Evolutionary conservation across 495 filamentous ascomycete species (phyloP), one percentile per base, ranked within the genome.

Genomic region (Trichocladium uniseriatum): DNA sequence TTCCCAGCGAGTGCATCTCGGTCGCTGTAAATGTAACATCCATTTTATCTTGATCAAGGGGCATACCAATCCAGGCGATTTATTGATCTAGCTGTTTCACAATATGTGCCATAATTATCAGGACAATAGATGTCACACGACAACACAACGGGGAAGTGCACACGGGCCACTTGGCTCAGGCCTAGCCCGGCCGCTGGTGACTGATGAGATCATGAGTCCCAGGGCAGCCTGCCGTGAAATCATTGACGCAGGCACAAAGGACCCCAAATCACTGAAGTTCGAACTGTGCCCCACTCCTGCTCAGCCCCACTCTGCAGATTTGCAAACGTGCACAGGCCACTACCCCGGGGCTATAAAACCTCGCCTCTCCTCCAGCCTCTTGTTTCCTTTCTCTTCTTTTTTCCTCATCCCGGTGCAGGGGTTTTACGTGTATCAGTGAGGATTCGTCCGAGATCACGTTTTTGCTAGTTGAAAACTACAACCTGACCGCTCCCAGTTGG

Each of bases 401-500:
- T 56, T 56, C 8, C 55, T 46, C 55, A 66, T 69, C 65, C 57
- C 32, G 62, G 65, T 68, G 67, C 67, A 68, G 57, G 61, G 69
- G 72, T 68, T 61, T 70, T 62, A 72, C 63, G 67, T 63, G 69
- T 66, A 67, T 66, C 70, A 73, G 67, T 76, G 72, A 76, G 67
- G 72, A 73, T 72, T 68, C 69, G 68, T 75, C 72, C 66, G 72
- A 75, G 72, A 65, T 68, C 69, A 64, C 61, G 63, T 75, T 74
- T 76, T 75, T 76, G 72, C 72, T 75, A 71, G 70, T 74, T 75
- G 72, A 74, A 76, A 75, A 76, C 70, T 76, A 75, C 63, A 75
- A 57, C 60, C 60, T 72, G 72, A 73, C 70, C 62, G 62, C 69
- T 74, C 68, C 51, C 38, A 52, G 49, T 56, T 56, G 60, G 58